Conservation (phyloP, 2,329 filamentous ascomycete species). For the Davidsoniella eucalypti region DNA sequence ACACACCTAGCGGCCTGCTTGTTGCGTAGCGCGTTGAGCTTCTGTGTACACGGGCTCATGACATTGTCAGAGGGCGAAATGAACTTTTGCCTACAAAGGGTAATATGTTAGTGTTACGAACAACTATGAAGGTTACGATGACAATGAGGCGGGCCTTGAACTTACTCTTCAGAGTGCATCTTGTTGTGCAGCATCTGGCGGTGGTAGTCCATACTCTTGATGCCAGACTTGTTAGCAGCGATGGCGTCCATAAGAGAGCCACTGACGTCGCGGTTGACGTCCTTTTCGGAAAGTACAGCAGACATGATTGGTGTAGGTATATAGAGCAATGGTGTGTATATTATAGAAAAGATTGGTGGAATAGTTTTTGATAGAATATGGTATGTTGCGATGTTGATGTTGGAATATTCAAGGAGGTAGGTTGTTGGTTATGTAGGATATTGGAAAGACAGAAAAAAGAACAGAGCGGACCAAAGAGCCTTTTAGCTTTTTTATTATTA, state of each 20-base stretch:
- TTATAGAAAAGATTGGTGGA: slow-evolving; percentile 15
- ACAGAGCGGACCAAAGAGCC: neutral
- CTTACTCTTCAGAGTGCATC: slow-evolving; percentile 48
- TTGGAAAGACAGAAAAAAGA: neutral
- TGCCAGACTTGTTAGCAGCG: slow-evolving; percentile 25
- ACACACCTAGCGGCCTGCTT: slow-evolving; percentile 65
- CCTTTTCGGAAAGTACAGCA: slow-evolving; percentile 45
- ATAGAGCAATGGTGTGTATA: slow-evolving; percentile 16
- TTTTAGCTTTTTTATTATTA: neutral
- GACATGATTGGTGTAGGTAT: slow-evolving; percentile 35
- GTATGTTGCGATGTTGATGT: neutral
- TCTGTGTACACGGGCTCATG: slow-evolving; percentile 73
- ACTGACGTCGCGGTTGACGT: slow-evolving; percentile 41
- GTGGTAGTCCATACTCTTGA: slow-evolving; percentile 62
- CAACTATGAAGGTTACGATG: neutral
- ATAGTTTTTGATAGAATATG: neutral
- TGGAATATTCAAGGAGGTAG: neutral
- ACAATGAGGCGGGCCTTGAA: slow-evolving; percentile 11
- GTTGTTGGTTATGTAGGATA: neutral
- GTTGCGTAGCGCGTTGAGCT: slow-evolving; percentile 64
- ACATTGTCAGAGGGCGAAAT: slow-evolving; percentile 77
- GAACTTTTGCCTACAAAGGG: slow-evolving; percentile 35
- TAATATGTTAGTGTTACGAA: slow-evolving; percentile 11
- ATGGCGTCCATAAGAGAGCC: slow-evolving; percentile 12
- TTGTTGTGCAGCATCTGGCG: slow-evolving; percentile 59